Base-by-base conservation (phyloP, 306 rosid species). In the Sechiopsis laciniata region DNA sequence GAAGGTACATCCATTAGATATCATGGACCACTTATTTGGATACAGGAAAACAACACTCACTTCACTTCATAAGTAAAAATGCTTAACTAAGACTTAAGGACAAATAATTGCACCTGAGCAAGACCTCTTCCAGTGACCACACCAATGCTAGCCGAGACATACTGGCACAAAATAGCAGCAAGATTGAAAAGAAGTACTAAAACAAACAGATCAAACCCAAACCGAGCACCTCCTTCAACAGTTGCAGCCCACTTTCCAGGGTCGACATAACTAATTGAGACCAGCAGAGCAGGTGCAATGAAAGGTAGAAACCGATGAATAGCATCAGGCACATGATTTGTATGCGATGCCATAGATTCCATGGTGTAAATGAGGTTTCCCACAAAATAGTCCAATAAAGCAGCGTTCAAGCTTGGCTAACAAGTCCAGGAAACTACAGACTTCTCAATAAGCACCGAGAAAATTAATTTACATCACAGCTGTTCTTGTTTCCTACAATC, bases 171-270 rank as follows among this genome's bases (percentile, higher is more conserved):
- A 75, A 90, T 85, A 72, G 98, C 98, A 68, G 91, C 96, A 69
- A 90, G 82, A 79, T 90, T 93, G 84, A 88, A 90, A 75, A 87
- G 74, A 61, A 93, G 87, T 82, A 83, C 82, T 70, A 90, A 72
- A 5, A 78, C 86, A 75, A 80, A 79, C 76, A 89, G 82, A 79
- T 93, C 97, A 78, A 81, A 84, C 77, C 91, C 98, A 85, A 88
- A 88, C 61, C 83, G 87, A 6, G 98, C 88, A 83, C 98, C 97
- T 62, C 91, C 94, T 80, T 93, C 98, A 76, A 88, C 85, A 56
- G 76, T 82, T 10, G 96, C 97, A 1, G 84, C 88, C 98, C 96
- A 93, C 88, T 93, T 93, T 75, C 97, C 98, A 79, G 98, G 98
- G 80, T 93, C 97, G 85, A 90, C 80, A 86, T 93, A 93, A 82